Evolutionary conservation across 371 early-diverging fungal genomes (phyloP), one percentile per base, ranked within the genome.

Genomic region (Mucor indicus): DNA sequence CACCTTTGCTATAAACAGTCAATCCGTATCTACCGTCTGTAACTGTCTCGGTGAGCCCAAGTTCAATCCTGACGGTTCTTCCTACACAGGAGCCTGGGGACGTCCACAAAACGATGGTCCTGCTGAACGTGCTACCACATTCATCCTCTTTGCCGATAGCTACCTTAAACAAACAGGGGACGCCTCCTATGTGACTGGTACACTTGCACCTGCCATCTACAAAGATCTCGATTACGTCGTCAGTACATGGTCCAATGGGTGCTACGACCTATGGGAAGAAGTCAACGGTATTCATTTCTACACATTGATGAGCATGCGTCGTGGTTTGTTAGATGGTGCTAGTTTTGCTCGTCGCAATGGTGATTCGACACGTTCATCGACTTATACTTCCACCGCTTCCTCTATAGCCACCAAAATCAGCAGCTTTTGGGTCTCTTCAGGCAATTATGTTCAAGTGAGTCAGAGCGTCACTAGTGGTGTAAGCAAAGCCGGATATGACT

Each of bases 31-130:
- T 8, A 69, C 69, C 9, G 50, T 38, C 3, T 73, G 69, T 36
- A 50, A 69, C 21, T 73, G 85, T 10, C 65, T 89, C 37, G 92
- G 89, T 19, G 91, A 91, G 35, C 86, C 92, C 13, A 91, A 91
- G 54, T 90, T 81, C 61, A 67, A 85, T 31, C 64, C 80, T 38
- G 77, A 84, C 55, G 86, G 86, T 0, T 36, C 77, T 11, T 54
- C 69, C 19, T 86, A 64, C 45, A 66, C 62, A 0, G 71, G 66
- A 0, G 50, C 62, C 16, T 84, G 85, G 90, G 85, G 90, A 55
- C 62, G 64, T 27, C 90, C 90, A 20, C 91, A 92, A 60, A 85
- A 85, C 55, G 93, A 92, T 59, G 91, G 90, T 0, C 92, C 92
- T 13, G 91, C 89, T 16, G 74, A 85, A 19, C 80, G 92, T 6